phyloP scores from a whole-genome alignment of 169 alveolate genomes.

The Plasmodium coatneyi region DNA sequence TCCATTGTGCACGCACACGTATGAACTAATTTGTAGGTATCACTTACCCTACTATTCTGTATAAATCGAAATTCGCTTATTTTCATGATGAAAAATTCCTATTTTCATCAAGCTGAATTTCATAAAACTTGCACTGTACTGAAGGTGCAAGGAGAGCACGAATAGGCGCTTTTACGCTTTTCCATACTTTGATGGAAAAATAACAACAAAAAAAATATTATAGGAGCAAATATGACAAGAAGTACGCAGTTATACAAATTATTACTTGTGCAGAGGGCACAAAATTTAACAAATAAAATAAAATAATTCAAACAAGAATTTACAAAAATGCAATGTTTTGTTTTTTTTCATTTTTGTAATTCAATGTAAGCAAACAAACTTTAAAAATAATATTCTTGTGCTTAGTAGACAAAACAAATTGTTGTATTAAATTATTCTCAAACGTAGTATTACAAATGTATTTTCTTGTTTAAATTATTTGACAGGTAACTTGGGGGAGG shows the following conservation, averaged over 20 bases:
- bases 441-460: neutral
- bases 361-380: neutral
- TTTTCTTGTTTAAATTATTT: neutral
- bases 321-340: neutral
- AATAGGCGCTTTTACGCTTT: neutral
- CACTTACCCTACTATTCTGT: neutral
- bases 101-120: neutral
- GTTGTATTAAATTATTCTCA: neutral
- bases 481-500: neutral
- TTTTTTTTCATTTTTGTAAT: neutral
- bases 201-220: neutral
- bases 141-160: neutral
- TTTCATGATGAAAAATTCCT: neutral
- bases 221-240: neutral
- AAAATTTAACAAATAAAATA: neutral
- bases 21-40: neutral
- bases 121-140: neutral
- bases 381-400: neutral
- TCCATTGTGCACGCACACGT: neutral
- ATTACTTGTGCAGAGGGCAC: neutral
- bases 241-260: neutral
- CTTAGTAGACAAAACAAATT: neutral
- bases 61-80: neutral
- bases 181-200: neutral
- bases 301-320: neutral